These are phyloP conservation scores for Ephemerocybe angulata DNA, from an alignment of 768 basidiomycete species.

Conservation along the genomic window DNA sequence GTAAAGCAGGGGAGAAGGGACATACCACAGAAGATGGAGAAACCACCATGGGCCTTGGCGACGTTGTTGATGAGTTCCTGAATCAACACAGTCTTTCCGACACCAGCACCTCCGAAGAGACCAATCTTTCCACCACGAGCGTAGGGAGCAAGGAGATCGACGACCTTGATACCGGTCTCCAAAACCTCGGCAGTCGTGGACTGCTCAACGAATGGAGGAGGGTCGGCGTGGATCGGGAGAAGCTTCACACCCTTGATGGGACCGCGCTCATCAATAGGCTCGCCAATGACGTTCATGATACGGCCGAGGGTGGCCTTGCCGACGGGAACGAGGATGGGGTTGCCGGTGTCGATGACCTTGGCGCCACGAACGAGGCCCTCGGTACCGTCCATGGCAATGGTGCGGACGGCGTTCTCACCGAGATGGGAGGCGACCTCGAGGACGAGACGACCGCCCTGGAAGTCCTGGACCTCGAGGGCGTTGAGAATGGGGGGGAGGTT, in stretches of 20 bases:
- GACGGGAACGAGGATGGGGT: slow-evolving; percentile 95
- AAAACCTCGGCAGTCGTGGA: slow-evolving; percentile 98
- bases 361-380: slow-evolving; percentile 99
- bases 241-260: slow-evolving; percentile 95
- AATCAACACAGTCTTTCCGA: slow-evolving; percentile 99
- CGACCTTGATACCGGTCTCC: slow-evolving; percentile 99
- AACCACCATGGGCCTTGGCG: slow-evolving; percentile 99
- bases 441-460: slow-evolving; percentile 93
- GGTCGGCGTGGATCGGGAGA: slow-evolving; percentile 93
- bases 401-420: slow-evolving; percentile 98
- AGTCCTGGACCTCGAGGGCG: slow-evolving; percentile 95
- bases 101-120: slow-evolving; percentile 99
- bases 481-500: slow-evolving; percentile 96
- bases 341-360: slow-evolving; percentile 94
- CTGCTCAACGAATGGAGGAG: slow-evolving; percentile 96
- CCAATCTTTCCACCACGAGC: slow-evolving; percentile 99
- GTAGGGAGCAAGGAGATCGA: slow-evolving; percentile 98
- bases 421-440: slow-evolving; percentile 98
- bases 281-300: slow-evolving; percentile 99
- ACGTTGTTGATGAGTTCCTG: slow-evolving; percentile 99
- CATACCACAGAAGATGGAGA: slow-evolving; percentile 97
- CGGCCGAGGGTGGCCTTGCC: slow-evolving; percentile 92
- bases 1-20: slow-evolving; percentile 9
- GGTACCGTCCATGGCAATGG: slow-evolving; percentile 99
- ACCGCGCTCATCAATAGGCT: slow-evolving; percentile 99